Percentiles rank a stretch among this genome's conserved stretches.
Evolutionary conservation across 2,329 filamentous ascomycete genomes (phyloP).

Genomic region (Cladosporium cucumerinum): DNA sequence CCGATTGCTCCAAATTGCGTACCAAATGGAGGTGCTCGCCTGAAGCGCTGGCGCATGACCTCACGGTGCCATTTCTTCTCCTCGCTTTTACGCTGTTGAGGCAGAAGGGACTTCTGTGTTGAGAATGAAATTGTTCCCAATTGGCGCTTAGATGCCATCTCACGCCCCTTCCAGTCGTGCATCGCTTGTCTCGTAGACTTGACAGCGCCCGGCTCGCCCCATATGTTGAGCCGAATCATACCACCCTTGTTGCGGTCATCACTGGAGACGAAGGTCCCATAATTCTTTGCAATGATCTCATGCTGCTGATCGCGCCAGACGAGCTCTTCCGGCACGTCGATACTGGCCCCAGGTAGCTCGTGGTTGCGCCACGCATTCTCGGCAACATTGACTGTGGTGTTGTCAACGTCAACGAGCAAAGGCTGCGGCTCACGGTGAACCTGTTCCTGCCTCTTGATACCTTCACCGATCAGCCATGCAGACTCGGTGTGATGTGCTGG

Average conservation of each 20-base stretch:
- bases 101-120: constrained; percentile 25
- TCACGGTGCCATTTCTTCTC: constrained; percentile 27
- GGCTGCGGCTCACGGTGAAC: background rate
- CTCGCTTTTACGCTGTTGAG: constrained; percentile 19
- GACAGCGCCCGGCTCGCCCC: constrained; percentile 25
- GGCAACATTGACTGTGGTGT: constrained; percentile 23
- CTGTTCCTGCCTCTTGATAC: background rate
- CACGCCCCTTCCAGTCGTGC: constrained; percentile 21
- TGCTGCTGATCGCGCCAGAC: constrained; percentile 17
- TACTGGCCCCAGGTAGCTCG: constrained; percentile 13
- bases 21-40: constrained; percentile 26
- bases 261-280: constrained; percentile 25
- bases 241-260: constrained; percentile 12
- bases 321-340: constrained; percentile 25
- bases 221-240: constrained; percentile 25
- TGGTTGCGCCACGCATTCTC: constrained; percentile 23
- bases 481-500: background rate
- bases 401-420: constrained; percentile 10
- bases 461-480: background rate
- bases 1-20: constrained; percentile 31
- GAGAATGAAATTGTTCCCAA: constrained; percentile 18
- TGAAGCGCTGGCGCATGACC: constrained; percentile 25
- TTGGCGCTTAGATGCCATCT: background rate
- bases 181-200: constrained; percentile 22
- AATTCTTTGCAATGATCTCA: constrained; percentile 21